Base-by-base conservation (phyloP, 495 filamentous ascomycete species). In the Pseudevernia furfuracea region DNA sequence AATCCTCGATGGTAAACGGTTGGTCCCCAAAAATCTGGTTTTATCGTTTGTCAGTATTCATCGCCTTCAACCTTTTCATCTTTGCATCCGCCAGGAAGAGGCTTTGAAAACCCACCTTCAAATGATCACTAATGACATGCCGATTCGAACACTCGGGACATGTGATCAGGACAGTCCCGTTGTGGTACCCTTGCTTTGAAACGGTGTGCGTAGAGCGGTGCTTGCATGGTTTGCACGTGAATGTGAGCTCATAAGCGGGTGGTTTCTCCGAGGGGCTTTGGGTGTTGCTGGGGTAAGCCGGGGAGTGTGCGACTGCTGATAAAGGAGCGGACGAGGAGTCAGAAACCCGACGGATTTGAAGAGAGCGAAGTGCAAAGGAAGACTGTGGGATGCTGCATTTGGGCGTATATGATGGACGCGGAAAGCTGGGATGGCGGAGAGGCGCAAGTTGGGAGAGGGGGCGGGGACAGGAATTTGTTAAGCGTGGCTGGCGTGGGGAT, bases 171-270 rank as follows among this genome's bases (percentile, higher is more conserved):
- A 96, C 88, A 1, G 89, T 89, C 32, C 94, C 94, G 32, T 86
- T 76, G 73, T 97, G 91, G 73, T 97, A 99, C 19, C 89, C 94
- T 66, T 96, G 94, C 75, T 97, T 96, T 30, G 88, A 88, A 64
- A 99, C 78, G 14, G 74, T 79, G 72, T 97, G 94, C 4, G 82
- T 76, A 8, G 89, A 92, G 37, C 95, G 86, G 8, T 80, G 71
- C 14, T 73, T 74, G 78, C 94, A 99, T 30, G 91, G 91, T 62
- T 85, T 87, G 83, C 94, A 99, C 66, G 95, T 99, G 73, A 99
- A 96, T 15, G 84, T 87, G 34, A 97, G 79, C 58, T 88, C 78
- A 77, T 97, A 98, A 44, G 86, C 81, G 23, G 91, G 89, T 64
- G 87, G 81, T 44, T 81, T 74, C 44, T 73, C 75, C 48, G 74